Base-by-base conservation (phyloP, 371 early-diverging fungal species). In the Mortierella sp. region DNA sequence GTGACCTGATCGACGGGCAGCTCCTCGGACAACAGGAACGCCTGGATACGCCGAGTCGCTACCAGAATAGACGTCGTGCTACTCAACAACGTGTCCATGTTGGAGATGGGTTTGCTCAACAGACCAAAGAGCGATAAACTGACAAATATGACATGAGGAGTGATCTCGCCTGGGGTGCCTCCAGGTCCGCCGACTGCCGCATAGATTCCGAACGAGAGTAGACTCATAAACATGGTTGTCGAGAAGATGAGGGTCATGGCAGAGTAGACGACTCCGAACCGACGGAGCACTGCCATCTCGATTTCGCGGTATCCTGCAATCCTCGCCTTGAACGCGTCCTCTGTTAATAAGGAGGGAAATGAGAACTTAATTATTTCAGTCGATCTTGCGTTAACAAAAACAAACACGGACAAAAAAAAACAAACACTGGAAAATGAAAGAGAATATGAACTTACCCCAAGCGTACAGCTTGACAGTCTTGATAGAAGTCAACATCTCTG, bases 111-210 rank as follows among this genome's bases (percentile, higher is more conserved):
- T 89, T 95, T 96, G 80, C 94, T 96, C 47, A 99, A 90, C 76
- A 98, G 90, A 83, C 96, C 96, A 91, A 99, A 98, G 21, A 98
- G 92, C 5, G 98, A 91, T 76, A 98, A 90, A 34, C 97, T 92
- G 11, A 97, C 97, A 89, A 98, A 98, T 1, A 97, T 96, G 74
- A 92, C 87, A 44, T 92, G 91, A 10, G 95, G 91, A 1, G 94
- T 95, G 80, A 98, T 77, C 65, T 83, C 88, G 5, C 87, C 83
- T 2, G 93, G 90, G 0, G 90, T 88, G 16, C 90, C 78, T 34
- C 91, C 90, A 79, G 96, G 98, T 5, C 96, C 90, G 2, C 94
- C 94, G 91, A 97, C 96, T 0, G 96, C 95, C 3, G 93, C 87
- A 47, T 97, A 93, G 8, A 96, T 93, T 0, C 97, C 97, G 57